A percentile compares a stretch with the other conserved stretches of the same genome.
phyloP scores from a whole-genome alignment of 805 yeast genomes.

The Alloascoidea africana region DNA sequence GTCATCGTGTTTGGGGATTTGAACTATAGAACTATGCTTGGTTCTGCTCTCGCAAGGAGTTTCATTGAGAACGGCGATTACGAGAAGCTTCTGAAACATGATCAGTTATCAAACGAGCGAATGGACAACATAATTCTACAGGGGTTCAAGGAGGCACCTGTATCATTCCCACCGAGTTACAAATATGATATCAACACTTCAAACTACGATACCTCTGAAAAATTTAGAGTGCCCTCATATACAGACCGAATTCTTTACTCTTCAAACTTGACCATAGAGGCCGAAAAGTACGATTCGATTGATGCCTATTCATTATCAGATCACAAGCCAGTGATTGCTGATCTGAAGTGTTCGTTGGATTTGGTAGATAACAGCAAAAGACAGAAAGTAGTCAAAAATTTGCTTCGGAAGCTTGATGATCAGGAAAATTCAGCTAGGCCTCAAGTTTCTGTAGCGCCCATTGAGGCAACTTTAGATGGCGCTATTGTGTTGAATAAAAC shows the following conservation, averaged over 20 bases:
- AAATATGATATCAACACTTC: constrained; percentile 21
- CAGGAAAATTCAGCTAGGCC: constrained; percentile 29
- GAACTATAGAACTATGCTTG: constrained; percentile 29
- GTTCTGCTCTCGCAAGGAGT: constrained; percentile 15
- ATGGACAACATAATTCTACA: constrained; percentile 20
- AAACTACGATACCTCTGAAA: constrained; percentile 41
- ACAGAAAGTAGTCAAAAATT: constrained; percentile 18
- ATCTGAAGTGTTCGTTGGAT: constrained; percentile 17
- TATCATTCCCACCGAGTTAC: constrained; percentile 40
- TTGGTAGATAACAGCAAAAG: constrained; percentile 23
- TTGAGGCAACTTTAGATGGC: constrained; percentile 17
- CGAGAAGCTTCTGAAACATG: constrained; percentile 23
- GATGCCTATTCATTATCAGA: constrained; percentile 27
- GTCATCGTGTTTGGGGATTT: constrained; percentile 36
- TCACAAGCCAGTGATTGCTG: constrained; percentile 37
- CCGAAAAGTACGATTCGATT: constrained; percentile 13
- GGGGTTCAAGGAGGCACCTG: constrained; percentile 31
- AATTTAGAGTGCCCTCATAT: constrained; percentile 64
- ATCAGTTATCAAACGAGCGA: constrained; percentile 25
- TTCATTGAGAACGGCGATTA: constrained; percentile 17
- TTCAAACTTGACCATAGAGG: constrained; percentile 6
- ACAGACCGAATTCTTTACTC: constrained; percentile 39
- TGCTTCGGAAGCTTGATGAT: constrained; percentile 25
- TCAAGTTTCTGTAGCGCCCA: constrained; percentile 20
- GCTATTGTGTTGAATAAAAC: constrained; percentile 13